phyloP scores from a whole-genome alignment of 2,329 filamentous ascomycete genomes.

The Nakataea oryzae region DNA sequence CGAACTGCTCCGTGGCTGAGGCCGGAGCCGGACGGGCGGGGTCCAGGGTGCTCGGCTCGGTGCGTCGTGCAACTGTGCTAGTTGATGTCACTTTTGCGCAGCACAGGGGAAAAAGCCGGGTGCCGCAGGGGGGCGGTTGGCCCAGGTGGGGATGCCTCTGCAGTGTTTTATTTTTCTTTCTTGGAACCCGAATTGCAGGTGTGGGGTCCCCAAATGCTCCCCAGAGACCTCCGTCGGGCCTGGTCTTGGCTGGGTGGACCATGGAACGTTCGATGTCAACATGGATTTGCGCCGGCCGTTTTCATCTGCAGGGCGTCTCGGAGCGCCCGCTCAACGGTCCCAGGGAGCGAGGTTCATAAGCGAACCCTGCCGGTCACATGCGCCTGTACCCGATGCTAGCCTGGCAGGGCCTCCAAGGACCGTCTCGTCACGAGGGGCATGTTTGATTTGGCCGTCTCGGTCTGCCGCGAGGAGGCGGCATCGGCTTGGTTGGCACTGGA shows the following conservation, averaged over 20 bases:
- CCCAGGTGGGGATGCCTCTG: no score
- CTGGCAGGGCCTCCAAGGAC: background rate
- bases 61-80: background rate
- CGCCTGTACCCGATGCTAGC: background rate
- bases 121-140: no score
- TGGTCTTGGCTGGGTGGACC: background rate
- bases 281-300: background rate
- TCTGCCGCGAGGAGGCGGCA: background rate
- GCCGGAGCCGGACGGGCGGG: background rate
- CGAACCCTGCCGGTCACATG: background rate
- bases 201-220: background rate
- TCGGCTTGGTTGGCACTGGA: background rate
- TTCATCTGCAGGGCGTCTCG: no score
- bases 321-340: no score
- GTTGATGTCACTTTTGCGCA: background rate
- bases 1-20: background rate
- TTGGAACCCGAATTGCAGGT: background rate
- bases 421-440: background rate
- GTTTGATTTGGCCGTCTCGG: background rate
- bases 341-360: background rate
- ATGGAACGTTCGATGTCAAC: background rate
- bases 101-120: background rate
- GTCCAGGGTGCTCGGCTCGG: background rate
- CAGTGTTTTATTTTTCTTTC: background rate
- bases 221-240: no score